Evolutionary conservation across 108 stramenopile species (phyloP).

Genomic region (Skeletonema grethae): DNA sequence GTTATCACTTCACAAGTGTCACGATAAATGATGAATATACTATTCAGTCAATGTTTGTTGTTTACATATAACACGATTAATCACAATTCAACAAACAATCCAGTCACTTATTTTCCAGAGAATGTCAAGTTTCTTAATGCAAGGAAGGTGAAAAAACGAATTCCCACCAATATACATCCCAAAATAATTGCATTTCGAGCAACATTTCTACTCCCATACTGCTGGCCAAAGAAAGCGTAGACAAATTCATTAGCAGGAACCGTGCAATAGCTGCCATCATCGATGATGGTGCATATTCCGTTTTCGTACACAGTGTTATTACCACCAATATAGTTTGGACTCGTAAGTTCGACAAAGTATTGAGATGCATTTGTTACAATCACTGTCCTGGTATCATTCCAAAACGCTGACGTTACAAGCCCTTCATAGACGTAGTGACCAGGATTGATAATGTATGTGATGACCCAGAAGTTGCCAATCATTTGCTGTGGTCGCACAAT

Average conservation of each 20-base stretch:
- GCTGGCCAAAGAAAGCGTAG: slow-evolving; percentile 65
- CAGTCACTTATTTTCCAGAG: slow-evolving; percentile 28
- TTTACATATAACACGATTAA: too few species aligned
- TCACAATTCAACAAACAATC: too few species aligned
- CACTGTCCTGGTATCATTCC: slow-evolving; percentile 43
- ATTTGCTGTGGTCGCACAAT: slow-evolving; percentile 51
- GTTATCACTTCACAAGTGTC: too few species aligned
- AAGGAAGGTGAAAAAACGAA: slow-evolving; percentile 58
- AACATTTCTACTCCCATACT: slow-evolving; percentile 46
- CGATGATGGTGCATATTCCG: slow-evolving; percentile 11
- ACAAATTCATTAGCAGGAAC: slow-evolving; percentile 54
- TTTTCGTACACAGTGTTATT: neutral
- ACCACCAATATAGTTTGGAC: neutral
- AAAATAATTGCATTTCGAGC: slow-evolving; percentile 52
- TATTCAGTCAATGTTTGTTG: too few species aligned
- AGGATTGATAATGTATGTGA: slow-evolving; percentile 69
- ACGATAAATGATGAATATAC: too few species aligned
- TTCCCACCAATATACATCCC: slow-evolving; percentile 49
- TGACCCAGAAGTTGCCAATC: slow-evolving; percentile 36
- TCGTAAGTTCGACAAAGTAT: slow-evolving; percentile 51
- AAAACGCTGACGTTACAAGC: slow-evolving; percentile 58
- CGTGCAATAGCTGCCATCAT: slow-evolving; percentile 34
- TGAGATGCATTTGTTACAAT: slow-evolving; percentile 52
- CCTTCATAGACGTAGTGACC: slow-evolving; percentile 84
- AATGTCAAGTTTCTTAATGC: slow-evolving; percentile 56